Percentiles rank a stretch among this genome's conserved stretches.
phyloP scores from a whole-genome alignment of 306 rosid genomes.

The Senna tora region DNA sequence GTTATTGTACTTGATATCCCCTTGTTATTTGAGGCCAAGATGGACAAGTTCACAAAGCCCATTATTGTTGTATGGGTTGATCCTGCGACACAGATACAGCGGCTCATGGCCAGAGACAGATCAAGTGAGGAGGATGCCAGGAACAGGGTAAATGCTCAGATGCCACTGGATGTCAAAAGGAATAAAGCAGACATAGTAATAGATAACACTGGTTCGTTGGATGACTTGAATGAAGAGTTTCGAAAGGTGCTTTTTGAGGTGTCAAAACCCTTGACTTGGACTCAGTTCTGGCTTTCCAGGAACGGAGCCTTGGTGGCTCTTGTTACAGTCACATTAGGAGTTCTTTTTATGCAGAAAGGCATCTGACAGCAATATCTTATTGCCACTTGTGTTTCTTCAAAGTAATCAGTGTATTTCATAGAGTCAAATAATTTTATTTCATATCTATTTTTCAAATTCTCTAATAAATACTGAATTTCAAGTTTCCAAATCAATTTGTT shows the following conservation, averaged over 20 bases:
- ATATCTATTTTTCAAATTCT: not conserved
- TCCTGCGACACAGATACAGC: constrained; percentile 71
- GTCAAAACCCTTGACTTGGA: constrained; percentile 73
- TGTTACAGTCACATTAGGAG: constrained; percentile 50
- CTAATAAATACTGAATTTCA: not conserved
- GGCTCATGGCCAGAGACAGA: constrained; percentile 68
- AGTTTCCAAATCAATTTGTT: constrained; percentile 13
- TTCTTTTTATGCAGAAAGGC: constrained; percentile 50
- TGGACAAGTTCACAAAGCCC: constrained; percentile 86
- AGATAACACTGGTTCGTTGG: constrained; percentile 75
- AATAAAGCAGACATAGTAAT: constrained; percentile 69
- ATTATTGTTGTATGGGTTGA: constrained; percentile 85
- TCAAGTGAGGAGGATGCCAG: constrained; percentile 65
- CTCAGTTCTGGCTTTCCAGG: constrained; percentile 69
- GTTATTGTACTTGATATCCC: constrained; percentile 88
- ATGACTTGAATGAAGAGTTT: constrained; percentile 67
- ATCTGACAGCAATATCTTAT: constrained; percentile 34
- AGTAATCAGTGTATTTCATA: constrained; percentile 5
- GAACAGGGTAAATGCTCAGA: constrained; percentile 72
- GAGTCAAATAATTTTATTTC: constrained; percentile 10
- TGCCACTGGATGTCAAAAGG: constrained; percentile 71
- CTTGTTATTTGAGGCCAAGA: constrained; percentile 79
- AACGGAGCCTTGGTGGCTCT: constrained; percentile 60
- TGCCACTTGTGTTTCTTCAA: constrained; percentile 30
- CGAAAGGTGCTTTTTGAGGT: constrained; percentile 57